phyloP scores from a whole-genome alignment of 192 early-diverging fungal species.

The Coemansia sp. region DNA sequence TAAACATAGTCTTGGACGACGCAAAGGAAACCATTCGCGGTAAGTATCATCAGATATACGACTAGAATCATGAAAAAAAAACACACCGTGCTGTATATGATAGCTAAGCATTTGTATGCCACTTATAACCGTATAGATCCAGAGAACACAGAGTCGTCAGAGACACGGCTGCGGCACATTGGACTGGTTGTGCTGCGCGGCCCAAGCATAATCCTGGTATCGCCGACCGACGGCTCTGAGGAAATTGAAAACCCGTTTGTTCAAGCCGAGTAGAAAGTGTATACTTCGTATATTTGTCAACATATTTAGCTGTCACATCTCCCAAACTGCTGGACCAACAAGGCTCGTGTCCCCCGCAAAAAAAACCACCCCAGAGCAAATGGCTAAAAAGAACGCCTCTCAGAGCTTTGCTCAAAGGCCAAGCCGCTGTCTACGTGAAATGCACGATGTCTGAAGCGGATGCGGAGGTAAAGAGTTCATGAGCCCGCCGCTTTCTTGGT shows the following conservation, averaged over 20 bases:
- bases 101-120: neutral
- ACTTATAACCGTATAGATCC: constrained; percentile 17
- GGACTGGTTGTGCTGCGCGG: constrained; percentile 91
- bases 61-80: neutral
- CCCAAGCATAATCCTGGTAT: constrained; percentile 86
- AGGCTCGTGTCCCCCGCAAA: constrained; percentile 5
- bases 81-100: neutral
- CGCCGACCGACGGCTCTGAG: constrained; percentile 87
- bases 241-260: constrained; percentile 93
- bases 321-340: neutral
- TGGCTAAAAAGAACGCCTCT: neutral
- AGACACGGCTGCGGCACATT: constrained; percentile 64
- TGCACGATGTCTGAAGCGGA: neutral
- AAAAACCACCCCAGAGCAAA: neutral
- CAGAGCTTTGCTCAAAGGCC: too few relatives aligned
- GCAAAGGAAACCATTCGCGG: constrained; percentile 81
- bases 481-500: neutral
- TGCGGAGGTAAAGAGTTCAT: neutral
- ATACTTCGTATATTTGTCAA: neutral
- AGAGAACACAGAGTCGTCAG: constrained; percentile 22
- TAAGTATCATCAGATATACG: constrained; percentile 30
- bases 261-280: constrained; percentile 30
- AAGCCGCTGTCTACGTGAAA: neutral
- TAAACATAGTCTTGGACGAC: constrained; percentile 95
- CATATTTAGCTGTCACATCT: neutral